These are phyloP conservation scores for Diutina siamensis DNA, from an alignment of 1,139 yeast genomes.

Conservation along the genomic window DNA sequence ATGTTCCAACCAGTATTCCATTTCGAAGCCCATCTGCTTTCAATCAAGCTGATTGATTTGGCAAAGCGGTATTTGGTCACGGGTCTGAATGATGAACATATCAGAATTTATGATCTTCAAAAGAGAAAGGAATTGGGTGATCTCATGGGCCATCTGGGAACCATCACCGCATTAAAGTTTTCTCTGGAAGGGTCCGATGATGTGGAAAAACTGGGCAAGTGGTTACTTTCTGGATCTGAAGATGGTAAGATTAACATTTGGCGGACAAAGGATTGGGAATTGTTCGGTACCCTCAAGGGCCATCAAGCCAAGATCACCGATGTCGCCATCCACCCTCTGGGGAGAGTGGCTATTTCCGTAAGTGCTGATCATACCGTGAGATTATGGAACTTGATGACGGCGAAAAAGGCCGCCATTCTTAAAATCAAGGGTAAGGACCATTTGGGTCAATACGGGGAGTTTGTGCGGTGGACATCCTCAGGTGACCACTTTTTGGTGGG, in stretches of 20 bases:
- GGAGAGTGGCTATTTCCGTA: conserved; percentile 81
- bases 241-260: conserved; percentile 86
- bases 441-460: conserved; percentile 53
- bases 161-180: conserved; percentile 67
- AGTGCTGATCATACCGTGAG: conserved; percentile 75
- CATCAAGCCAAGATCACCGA: conserved; percentile 72
- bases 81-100: conserved; percentile 94
- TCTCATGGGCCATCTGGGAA: conserved; percentile 79
- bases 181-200: conserved; percentile 32
- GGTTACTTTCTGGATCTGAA: conserved; percentile 86
- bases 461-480: conserved; percentile 49
- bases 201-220: conserved; percentile 44
- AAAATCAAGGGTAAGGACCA: conserved; percentile 60
- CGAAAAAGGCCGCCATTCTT: conserved; percentile 82
- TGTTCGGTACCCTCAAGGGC: conserved; percentile 78
- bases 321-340: conserved; percentile 84
- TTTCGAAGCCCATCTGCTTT: conserved; percentile 85
- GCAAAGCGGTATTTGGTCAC: conserved; percentile 82
- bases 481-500: conserved; percentile 75
- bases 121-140: conserved; percentile 92
- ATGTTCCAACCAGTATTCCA: conserved; percentile 85
- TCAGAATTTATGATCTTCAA: conserved; percentile 85
- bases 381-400: conserved; percentile 95
- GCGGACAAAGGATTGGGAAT: conserved; percentile 97
- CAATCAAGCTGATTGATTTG: conserved; percentile 74